Evolutionary conservation across 305 asterid genomes (phyloP).

Genomic region (Solanum hybrid): DNA sequence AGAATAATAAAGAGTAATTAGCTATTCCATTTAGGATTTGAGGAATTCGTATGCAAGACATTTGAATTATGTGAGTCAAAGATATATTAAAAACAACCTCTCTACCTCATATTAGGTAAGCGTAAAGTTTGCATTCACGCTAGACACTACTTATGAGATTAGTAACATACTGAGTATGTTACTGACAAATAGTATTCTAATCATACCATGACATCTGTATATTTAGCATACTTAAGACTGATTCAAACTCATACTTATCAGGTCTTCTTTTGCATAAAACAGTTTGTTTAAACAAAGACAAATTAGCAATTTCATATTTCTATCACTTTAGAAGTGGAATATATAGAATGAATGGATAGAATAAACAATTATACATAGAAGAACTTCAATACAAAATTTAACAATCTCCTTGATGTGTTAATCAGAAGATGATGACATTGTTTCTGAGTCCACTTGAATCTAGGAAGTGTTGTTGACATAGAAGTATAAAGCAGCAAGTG

Average conservation of each 20-base stretch:
- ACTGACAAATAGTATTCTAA: not conserved
- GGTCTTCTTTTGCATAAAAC: not conserved
- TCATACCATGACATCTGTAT: not conserved
- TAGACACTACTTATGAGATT: rapidly evolving
- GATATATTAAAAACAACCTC: not conserved
- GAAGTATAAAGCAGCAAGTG: slow-evolving; percentile 51
- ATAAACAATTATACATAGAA: not conserved
- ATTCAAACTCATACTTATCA: not conserved
- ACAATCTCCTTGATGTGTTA: not conserved
- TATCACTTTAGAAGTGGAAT: not conserved
- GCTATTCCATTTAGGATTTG: not conserved
- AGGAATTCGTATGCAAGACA: not conserved
- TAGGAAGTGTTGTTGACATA: slow-evolving; percentile 56
- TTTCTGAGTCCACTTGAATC: not conserved
- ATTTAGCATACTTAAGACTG: not conserved
- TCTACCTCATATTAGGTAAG: not conserved
- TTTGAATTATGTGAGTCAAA: not conserved
- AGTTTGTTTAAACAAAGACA: not conserved
- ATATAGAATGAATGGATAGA: not conserved
- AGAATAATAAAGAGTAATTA: not conserved
- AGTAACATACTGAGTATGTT: not conserved
- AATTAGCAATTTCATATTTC: not conserved
- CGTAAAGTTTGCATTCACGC: rapidly evolving
- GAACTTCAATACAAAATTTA: not conserved
- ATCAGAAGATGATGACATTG: not conserved